Base-by-base conservation (phyloP, 345 rosid genomes). In the Triadica sebifera region DNA sequence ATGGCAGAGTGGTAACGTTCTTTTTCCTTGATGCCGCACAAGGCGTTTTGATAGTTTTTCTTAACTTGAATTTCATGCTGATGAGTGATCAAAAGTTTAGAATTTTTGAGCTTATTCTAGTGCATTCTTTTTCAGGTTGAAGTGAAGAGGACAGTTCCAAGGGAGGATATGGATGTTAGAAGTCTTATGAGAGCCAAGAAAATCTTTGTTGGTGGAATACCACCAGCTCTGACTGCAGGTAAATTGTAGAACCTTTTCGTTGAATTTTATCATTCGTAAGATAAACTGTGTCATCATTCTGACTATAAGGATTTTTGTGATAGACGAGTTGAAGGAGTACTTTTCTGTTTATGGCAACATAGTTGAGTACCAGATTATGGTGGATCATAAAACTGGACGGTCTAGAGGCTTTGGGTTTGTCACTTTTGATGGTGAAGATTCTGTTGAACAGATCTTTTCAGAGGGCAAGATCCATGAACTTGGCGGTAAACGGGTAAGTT, bases 1-100 rank as follows among this genome's bases (percentile, higher is more conserved):
- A 88, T 79, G 88, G 85, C 70, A 83, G 88, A 67, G 72, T 66
- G 79, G 91, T 88, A 84, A 68, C 8, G 46, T 60, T 43, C 67
- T 8, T 75, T 46, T 24, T 61, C 37, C 43, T 46, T 68, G 38
- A 55, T 57, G 13, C 12, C 51, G 53, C 50, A 1, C 7, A 20
- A 12, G 10, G 11, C 58, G 37, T 55, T 53, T 45, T 19, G 16
- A 53, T 5, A 34, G 13, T 62, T 45, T 52, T 47, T 41, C 8
- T 37, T 62, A 29, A 8, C 19, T 6, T 12, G 19, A 25, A 17
- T 47, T 4, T 46, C 17, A 11, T 53, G 2, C 7, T 25, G 12
- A 13, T 19, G 29, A 17, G 12, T 29, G 6, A 47, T 20, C 13
- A 34, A 66, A 46, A 19, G 43, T 51, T 37, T 25, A 29, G 34